These are phyloP conservation scores for Ustilago crameri DNA, from an alignment of 1,284 basidiomycete genomes.

Conservation along the genomic window DNA sequence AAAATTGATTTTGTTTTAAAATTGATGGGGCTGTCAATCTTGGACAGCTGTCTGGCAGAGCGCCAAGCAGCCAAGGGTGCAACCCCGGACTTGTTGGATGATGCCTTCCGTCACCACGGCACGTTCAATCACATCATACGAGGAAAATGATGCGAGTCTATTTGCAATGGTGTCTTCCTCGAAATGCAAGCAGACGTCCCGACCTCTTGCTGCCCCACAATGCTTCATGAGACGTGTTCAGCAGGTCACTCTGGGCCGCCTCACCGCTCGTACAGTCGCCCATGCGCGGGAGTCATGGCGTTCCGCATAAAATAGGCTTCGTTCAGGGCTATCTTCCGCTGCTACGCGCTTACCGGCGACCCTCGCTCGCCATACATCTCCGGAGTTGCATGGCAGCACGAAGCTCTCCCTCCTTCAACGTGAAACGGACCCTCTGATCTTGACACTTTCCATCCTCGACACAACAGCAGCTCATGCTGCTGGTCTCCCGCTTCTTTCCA, in stretches of 20 bases:
- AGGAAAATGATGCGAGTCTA: slow-evolving; percentile 17
- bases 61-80: slow-evolving; percentile 1
- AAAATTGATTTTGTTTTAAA: neutral
- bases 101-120: neutral
- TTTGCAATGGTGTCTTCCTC: neutral
- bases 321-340: too few relatives aligned
- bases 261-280: too few relatives aligned
- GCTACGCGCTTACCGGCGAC: neutral
- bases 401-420: neutral
- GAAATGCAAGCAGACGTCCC: too few relatives aligned
- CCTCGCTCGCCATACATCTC: neutral
- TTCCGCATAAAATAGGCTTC: too few relatives aligned
- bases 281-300: too few relatives aligned
- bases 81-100: slow-evolving; percentile 7
- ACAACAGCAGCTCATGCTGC: too few relatives aligned
- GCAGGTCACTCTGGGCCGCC: too few relatives aligned
- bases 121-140: neutral
- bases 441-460: too few relatives aligned
- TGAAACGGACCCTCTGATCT: too few relatives aligned
- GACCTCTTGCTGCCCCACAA: too few relatives aligned
- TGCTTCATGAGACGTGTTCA: too few relatives aligned
- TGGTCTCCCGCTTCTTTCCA: neutral
- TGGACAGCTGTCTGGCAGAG: slow-evolving; percentile 29
- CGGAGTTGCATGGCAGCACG: neutral
- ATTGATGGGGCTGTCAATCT: too few relatives aligned